Percentiles rank a stretch among this genome's conserved stretches.
Evolutionary conservation across 2,329 filamentous ascomycete species (phyloP).

Genomic region (Pseudogymnoascus sp.): DNA sequence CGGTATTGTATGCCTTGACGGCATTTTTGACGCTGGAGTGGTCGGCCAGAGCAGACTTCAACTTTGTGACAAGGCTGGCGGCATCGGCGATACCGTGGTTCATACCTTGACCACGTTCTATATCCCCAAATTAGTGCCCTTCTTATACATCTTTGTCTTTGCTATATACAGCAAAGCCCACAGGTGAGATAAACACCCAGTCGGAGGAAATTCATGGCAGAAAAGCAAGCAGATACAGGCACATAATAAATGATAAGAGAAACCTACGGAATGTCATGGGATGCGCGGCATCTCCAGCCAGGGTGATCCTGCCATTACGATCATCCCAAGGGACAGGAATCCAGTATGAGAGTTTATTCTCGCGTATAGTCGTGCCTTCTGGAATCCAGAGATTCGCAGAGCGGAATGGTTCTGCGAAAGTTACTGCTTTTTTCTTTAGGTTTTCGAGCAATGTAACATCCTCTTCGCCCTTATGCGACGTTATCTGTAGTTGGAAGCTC

Average conservation of each 20-base stretch:
- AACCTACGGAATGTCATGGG: constrained; percentile 39
- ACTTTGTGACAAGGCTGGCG: constrained; percentile 7
- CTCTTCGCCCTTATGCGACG: constrained; percentile 13
- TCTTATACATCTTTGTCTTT: no score
- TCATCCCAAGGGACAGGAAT: constrained; percentile 35
- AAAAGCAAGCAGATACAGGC: not conserved
- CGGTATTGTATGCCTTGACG: constrained; percentile 34
- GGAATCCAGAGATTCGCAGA: constrained; percentile 14
- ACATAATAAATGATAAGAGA: not conserved
- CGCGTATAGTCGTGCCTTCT: constrained; percentile 15
- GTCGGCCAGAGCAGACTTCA: constrained; percentile 18
- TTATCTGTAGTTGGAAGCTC: constrained; percentile 20
- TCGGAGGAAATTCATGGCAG: not conserved
- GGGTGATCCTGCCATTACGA: constrained; percentile 34
- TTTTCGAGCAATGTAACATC: not conserved
- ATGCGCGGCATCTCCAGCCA: constrained; percentile 47
- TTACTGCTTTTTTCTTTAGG: constrained; percentile 15
- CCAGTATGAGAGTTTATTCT: constrained; percentile 23
- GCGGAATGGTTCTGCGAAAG: constrained; percentile 15
- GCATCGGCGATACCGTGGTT: constrained; percentile 37
- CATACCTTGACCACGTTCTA: constrained; percentile 36
- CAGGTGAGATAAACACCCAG: not conserved
- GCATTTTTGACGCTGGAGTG: constrained; percentile 18
- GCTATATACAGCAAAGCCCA: not conserved
- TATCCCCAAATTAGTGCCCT: not conserved